phyloP scores from a whole-genome alignment of 805 yeast species.

The Metschnikowia hibisci region DNA sequence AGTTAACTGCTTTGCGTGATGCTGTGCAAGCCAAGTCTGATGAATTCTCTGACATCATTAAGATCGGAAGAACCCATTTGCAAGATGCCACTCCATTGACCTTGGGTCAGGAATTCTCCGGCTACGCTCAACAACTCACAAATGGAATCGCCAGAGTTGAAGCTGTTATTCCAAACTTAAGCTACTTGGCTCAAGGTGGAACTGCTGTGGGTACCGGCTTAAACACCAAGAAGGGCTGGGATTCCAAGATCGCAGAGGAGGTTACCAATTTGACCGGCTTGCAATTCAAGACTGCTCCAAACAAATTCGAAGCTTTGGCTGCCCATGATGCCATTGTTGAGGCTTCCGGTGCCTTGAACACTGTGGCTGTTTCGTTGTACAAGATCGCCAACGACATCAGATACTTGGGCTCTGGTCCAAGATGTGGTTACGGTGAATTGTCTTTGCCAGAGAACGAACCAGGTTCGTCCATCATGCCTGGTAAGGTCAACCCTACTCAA shows the following conservation, averaged over 20 bases:
- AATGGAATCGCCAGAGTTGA: slow-evolving; percentile 89
- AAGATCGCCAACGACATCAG: slow-evolving; percentile 98
- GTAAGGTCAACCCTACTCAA: slow-evolving; percentile 99
- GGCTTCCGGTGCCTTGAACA: slow-evolving; percentile 95
- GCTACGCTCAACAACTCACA: slow-evolving; percentile 89
- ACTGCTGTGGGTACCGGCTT: slow-evolving; percentile 99
- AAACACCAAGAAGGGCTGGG: slow-evolving; percentile 90
- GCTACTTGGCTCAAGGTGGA: slow-evolving; percentile 96
- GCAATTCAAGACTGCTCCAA: slow-evolving; percentile 91
- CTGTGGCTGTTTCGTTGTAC: slow-evolving; percentile 87
- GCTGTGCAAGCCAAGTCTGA: slow-evolving; percentile 73
- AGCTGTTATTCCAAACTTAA: slow-evolving; percentile 67
- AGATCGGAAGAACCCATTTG: slow-evolving; percentile 97
- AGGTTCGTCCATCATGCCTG: slow-evolving; percentile 99
- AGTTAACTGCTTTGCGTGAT: slow-evolving; percentile 70
- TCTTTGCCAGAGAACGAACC: slow-evolving; percentile 97
- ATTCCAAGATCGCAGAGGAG: slow-evolving; percentile 78
- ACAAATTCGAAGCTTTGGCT: slow-evolving; percentile 98
- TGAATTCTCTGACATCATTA: slow-evolving; percentile 86
- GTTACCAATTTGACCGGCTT: slow-evolving; percentile 85
- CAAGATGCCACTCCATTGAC: slow-evolving; percentile 99
- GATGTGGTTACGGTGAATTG: slow-evolving; percentile 98
- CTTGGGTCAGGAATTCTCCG: slow-evolving; percentile 96
- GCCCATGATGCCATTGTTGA: slow-evolving; percentile 98
- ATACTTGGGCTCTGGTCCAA: slow-evolving; percentile 97